These are phyloP conservation scores for Phytopythium vexans DNA, from an alignment of 352 stramenopile genomes.

Conservation along the genomic window DNA sequence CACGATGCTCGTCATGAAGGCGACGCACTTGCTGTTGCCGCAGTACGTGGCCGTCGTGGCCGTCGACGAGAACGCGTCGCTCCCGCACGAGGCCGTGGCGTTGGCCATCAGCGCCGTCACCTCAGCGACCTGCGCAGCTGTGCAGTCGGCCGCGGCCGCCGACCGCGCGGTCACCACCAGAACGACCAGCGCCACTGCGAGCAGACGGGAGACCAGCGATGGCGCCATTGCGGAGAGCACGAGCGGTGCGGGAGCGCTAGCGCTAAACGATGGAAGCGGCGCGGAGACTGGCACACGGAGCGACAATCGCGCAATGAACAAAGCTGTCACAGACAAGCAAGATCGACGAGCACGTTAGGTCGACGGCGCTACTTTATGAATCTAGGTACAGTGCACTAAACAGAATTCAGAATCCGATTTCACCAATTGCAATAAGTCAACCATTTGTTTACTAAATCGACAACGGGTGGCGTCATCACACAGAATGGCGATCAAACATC, in stretches of 20 bases:
- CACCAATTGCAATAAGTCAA: no score
- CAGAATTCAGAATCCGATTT: no score
- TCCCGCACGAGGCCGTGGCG: slow-evolving; percentile 22
- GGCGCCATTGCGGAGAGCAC: no score
- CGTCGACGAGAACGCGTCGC: slow-evolving; percentile 16
- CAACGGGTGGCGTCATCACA: neutral
- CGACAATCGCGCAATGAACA: neutral
- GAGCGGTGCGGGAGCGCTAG: no score
- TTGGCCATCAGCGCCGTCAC: slow-evolving; percentile 20
- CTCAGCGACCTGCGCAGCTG: slow-evolving; percentile 14
- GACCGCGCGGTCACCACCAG: neutral
- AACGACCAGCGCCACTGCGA: slow-evolving; percentile 2
- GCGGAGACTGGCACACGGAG: neutral
- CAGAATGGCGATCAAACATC: neutral
- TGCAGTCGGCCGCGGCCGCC: slow-evolving; percentile 15
- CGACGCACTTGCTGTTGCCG: slow-evolving; percentile 15
- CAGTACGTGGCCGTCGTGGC: slow-evolving; percentile 13
- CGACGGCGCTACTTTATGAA: no score
- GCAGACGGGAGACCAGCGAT: neutral
- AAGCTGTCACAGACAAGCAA: neutral
- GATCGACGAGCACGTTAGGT: no score
- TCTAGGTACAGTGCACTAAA: no score
- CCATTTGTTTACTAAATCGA: no score
- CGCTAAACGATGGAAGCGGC: no score
- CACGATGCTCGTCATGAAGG: slow-evolving; percentile 16